These are phyloP conservation scores for Zopfia rhizophila DNA, from an alignment of 2,329 filamentous ascomycete species.

Conservation along the genomic window DNA sequence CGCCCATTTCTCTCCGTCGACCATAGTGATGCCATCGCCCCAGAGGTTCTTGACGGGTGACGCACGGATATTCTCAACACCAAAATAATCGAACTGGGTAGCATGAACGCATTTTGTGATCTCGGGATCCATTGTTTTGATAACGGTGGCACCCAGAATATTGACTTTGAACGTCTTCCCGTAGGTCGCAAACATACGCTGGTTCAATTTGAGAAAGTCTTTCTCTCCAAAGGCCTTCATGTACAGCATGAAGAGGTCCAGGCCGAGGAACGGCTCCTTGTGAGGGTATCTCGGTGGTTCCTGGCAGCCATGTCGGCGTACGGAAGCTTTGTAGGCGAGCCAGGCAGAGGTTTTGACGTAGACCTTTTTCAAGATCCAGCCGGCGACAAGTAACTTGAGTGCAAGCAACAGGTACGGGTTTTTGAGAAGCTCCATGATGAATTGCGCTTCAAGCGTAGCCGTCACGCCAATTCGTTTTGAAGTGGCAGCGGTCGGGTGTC, in stretches of 20 bases:
- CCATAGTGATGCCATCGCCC: slow-evolving; percentile 24
- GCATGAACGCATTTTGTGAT: slow-evolving; percentile 19
- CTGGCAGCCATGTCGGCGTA: slow-evolving; percentile 3
- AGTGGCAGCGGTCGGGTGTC: no score
- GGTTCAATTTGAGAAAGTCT: slow-evolving; percentile 11
- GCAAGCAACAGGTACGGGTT: no score
- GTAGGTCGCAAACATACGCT: slow-evolving; percentile 10
- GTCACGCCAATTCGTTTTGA: no score
- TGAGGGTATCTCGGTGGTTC: background rate
- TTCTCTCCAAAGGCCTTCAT: slow-evolving; percentile 12
- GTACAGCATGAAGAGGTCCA: slow-evolving; percentile 7
- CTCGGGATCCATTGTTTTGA: slow-evolving; percentile 20
- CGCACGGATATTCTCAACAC: slow-evolving; percentile 16
- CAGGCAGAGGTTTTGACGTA: no score
- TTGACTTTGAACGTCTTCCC: slow-evolving; percentile 20
- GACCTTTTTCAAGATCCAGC: no score
- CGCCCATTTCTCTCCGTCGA: slow-evolving; percentile 25
- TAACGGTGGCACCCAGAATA: slow-evolving; percentile 12
- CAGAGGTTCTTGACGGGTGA: slow-evolving; percentile 12
- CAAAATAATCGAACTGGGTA: slow-evolving; percentile 22
- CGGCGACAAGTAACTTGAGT: no score
- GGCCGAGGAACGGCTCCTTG: slow-evolving; percentile 2
- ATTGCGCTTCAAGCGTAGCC: no score
- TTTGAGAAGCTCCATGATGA: no score
- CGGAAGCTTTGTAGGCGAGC: no score